A percentile compares a stretch with the other conserved stretches of the same genome.
These are phyloP conservation scores for Cercospora nicotianae DNA, from an alignment of 2,329 filamentous ascomycete genomes.

Conservation along the genomic window DNA sequence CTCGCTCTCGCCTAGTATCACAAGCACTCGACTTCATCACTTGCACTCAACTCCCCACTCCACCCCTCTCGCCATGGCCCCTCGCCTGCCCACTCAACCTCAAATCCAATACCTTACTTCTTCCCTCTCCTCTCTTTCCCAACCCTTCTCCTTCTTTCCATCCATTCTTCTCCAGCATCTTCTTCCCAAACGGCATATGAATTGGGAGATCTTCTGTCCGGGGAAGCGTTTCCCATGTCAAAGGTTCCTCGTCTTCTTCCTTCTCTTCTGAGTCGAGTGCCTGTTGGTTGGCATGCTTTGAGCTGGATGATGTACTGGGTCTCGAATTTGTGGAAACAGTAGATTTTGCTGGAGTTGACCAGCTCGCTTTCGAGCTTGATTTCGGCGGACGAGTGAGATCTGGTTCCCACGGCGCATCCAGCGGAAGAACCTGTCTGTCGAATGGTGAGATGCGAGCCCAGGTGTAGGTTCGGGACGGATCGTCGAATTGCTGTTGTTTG, in stretches of 20 bases:
- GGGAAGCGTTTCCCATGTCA: not conserved
- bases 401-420: not conserved
- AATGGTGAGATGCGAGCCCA: not conserved
- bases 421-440: not conserved
- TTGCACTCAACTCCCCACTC: not conserved
- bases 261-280: not conserved
- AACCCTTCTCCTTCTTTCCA: not conserved
- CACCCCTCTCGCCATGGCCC: not conserved
- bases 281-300: not conserved
- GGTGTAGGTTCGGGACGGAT: not conserved
- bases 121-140: not conserved
- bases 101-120: not conserved
- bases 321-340: not conserved
- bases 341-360: not conserved
- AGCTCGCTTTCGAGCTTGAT: not conserved
- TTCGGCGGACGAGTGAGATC: not conserved
- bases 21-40: not conserved
- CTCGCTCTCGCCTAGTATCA: not conserved
- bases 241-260: not conserved
- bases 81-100: not conserved
- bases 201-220: not conserved
- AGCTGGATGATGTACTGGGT: not conserved
- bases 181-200: not conserved
- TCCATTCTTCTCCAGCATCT: conserved; percentile 1
- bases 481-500: not conserved